Base-by-base conservation (phyloP, 176 grass and related monocot species). In the Eragrostis nindensis region DNA sequence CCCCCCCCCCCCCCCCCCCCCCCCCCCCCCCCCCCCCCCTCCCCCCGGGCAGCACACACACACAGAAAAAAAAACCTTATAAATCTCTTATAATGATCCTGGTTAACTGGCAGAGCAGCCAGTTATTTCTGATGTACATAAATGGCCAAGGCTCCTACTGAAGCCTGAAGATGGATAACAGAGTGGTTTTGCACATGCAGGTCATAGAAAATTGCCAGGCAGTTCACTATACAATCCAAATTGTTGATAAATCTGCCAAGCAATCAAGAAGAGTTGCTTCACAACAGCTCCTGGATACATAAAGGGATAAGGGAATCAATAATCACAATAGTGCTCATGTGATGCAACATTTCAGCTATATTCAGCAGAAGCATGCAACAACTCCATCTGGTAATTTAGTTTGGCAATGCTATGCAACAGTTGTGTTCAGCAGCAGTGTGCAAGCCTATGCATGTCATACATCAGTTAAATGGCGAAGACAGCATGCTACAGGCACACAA, bases 131-230 rank as follows among this genome's bases (percentile, higher is more conserved):
- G 18, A 63, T 46, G 41, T 5, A 19, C 36, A 77, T 36, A 25
- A 52, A 9, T 77, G 39, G 32, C 16, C 11, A n/a, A 18, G 50
- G 19, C 14, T 30, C 59, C 18, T 36, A 25, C 3, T 41, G 17
- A 71, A 77, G 38, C 65, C 6, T 41, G 11, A 77, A 77, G 45
- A 71, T 55, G 45, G 66, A 77, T 21, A 67, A 67, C 41, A 87
- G 7, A 29, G 19, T 66, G 10, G 48, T 59, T 48, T 41, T 73
- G n/a, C 15, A 39, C 25, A 24, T 12, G 18, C 11, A 64, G 43
- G 26, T 55, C 17, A 27, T 5, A 74, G 2, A 44, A 83, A 74
- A 30, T 47, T 54, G 15, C 16, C 11, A 43, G 11, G 15, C 10
- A 30, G 62, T 22, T 53, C 22, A 53, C 4, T 48, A 42, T 15